Evolutionary conservation across 192 early-diverging fungal species (phyloP), one percentile per base, ranked within the genome.

Genomic region (Jimgerdemannia flammicorona): DNA sequence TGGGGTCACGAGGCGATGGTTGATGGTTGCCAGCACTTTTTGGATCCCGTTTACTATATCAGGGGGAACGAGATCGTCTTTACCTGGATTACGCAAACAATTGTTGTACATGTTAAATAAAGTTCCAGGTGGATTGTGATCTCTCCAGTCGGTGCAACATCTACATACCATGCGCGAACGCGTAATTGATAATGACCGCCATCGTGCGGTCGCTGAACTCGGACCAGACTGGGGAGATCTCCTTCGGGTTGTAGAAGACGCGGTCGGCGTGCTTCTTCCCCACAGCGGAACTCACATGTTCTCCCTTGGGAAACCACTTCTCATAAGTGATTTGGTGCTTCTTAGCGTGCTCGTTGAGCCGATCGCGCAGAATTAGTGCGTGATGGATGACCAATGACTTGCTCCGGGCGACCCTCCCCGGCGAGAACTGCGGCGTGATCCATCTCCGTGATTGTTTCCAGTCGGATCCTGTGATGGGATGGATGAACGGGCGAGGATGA

Each of bases 101-200:
- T 29, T 29, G 29, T 29, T 0, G 29, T 29, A 29, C 1, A 29
- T 29, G 29, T 29, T n/a, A n/a, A n/a, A n/a, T 59, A 59, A 59
- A 10, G 0, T 59, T 59, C 49, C 0, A 59, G 6, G 6, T 6
- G 14, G 8, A 59, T 10, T 14, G 49, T 59, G 49, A 6, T 66
- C 29, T 39, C 44, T 0, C 6, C 2, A 40, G 18, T 43, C 6
- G 10, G 0, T 7, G n/a, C 65, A 4, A 4, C 14, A 4, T 3
- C 18, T 67, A 42, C 64, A 10, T 73, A 73, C 72, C 72, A 39
- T 73, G 63, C 29, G 72, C 72, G 67, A 73, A 73, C 4, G 72
- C 3, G 40, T 65, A 73, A 11, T 73, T 66, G 2, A 73, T 43
- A 3, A 73, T 66, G 4, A 73, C 63, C 4, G 44, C 59, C 29